Evolutionary conservation across 2,329 filamentous ascomycete species (phyloP), one percentile per base, ranked within the genome.

Genomic region (Neocucurbitaria cava): DNA sequence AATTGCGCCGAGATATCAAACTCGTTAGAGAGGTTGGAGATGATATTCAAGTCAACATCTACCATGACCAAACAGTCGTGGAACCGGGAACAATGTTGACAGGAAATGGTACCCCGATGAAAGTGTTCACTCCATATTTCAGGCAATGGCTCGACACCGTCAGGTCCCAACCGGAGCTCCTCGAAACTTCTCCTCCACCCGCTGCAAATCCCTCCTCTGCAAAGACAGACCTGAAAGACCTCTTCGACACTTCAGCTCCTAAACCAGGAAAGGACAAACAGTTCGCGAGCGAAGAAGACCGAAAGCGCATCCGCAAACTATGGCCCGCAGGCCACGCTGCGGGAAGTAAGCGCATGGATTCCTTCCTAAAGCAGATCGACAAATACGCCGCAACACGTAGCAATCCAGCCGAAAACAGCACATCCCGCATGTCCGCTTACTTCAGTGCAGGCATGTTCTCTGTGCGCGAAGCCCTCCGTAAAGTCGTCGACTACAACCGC

Each of bases 91-190:
- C 71, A 1, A 69, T 83, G 58, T 63, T 61, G 1, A 81, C 76
- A 0, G 73, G 76, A 1, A 66, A 44, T 10, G 80, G 79, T 3
- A 79, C 75, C 28, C 80, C 81, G 0, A 79, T 79, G 72, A 82
- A 83, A 52, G 79, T 83, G 10, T 83, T 83, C 67, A 81, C 79
- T 0, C 81, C 80, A 0, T 83, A 82, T 53, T 79, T 82, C 56
- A 77, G 75, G 47, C 67, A 70, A 0, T 83, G 81, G 81, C 71
- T 83, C 0, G 67, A 64, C 5, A 71, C 77, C 20, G 68, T 81
- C 26, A 79, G 78, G 49, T 57, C 70, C 1, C 67, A 81, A 30
- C 78, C 79, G 0, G 66, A 70, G 28, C 70, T 82, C 2, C 69
- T 82, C 11, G 77, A 82, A 46, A 75, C 74, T 3, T 69, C 75